These are phyloP conservation scores for Phytophthora brassicae DNA, from an alignment of 352 stramenopile species.

Conservation along the genomic window DNA sequence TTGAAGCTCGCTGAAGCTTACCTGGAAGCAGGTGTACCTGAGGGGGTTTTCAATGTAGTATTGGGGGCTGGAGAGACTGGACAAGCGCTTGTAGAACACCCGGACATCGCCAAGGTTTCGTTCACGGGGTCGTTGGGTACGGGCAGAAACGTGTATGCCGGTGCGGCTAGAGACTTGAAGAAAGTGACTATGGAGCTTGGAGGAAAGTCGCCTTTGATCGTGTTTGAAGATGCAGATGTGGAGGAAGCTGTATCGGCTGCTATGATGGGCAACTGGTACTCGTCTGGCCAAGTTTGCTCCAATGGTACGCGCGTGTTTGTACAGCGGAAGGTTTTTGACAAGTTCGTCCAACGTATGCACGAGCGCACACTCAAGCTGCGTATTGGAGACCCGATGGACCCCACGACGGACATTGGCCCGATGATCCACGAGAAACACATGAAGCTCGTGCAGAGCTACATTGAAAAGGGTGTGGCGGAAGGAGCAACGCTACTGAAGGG, in stretches of 20 bases:
- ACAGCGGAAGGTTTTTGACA: conserved; percentile 77
- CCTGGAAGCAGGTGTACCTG: conserved; percentile 63
- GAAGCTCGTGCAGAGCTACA: conserved; percentile 71
- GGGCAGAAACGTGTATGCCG: conserved; percentile 68
- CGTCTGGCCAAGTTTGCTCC: conserved; percentile 88
- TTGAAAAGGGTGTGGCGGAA: conserved; percentile 53
- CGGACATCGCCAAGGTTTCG: conserved; percentile 70
- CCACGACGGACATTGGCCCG: conserved; percentile 79
- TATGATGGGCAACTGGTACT: conserved; percentile 90
- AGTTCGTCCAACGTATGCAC: conserved; percentile 82
- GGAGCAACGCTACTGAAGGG: conserved; percentile 63
- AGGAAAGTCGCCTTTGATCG: conserved; percentile 87
- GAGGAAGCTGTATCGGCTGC: conserved; percentile 76
- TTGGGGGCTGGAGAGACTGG: conserved; percentile 64
- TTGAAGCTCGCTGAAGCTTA: conserved; percentile 71
- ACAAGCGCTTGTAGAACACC: conserved; percentile 54
- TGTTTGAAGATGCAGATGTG: conserved; percentile 86
- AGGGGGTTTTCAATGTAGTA: conserved; percentile 83
- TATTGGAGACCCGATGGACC: conserved; percentile 86
- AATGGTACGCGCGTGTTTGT: conserved; percentile 91
- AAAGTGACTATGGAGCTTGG: conserved; percentile 91
- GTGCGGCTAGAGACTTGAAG: conserved; percentile 78
- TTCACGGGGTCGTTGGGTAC: conserved; percentile 86
- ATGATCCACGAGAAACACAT: conserved; percentile 88
- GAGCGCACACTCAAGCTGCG: conserved; percentile 70